Evolutionary conservation across 495 filamentous ascomycete genomes (phyloP).

Genomic region (Hypoxylon subgilvum): DNA sequence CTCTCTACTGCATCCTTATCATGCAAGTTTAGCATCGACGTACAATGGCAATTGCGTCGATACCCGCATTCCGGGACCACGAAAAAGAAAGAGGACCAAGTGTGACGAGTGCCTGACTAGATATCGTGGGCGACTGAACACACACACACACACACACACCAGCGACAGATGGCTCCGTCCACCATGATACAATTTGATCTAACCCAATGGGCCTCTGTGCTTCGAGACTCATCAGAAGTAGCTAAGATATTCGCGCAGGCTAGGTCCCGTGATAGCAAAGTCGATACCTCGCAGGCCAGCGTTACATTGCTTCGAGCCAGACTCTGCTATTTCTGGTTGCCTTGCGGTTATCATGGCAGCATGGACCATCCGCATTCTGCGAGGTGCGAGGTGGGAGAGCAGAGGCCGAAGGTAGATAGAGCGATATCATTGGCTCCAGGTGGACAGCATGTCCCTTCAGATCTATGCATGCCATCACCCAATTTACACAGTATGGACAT

Average conservation of each 20-base stretch:
- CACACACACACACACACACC: background rate
- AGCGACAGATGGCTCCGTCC: constrained; percentile 19
- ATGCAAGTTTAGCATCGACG: constrained; percentile 28
- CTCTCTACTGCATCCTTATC: constrained; percentile 23
- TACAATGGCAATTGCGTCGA: constrained; percentile 27
- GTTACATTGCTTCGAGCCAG: constrained; percentile 23
- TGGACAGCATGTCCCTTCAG: constrained; percentile 6
- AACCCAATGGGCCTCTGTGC: constrained; percentile 11
- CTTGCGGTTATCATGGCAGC: constrained; percentile 17
- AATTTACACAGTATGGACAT: constrained; percentile 23
- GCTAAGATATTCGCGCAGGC: constrained; percentile 19
- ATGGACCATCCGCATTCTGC: constrained; percentile 21
- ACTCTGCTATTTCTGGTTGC: constrained; percentile 15
- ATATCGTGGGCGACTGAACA: constrained; percentile 25
- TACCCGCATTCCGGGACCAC: constrained; percentile 26
- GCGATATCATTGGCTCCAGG: constrained; percentile 16
- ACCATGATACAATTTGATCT: constrained; percentile 23
- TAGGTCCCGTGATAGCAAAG: constrained; percentile 3
- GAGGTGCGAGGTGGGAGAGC: constrained; percentile 15
- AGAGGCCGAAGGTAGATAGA: constrained; percentile 16
- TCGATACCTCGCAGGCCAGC: constrained; percentile 11
- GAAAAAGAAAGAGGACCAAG: constrained; percentile 30
- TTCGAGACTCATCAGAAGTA: constrained; percentile 12
- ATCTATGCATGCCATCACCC: constrained; percentile 14
- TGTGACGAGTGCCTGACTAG: constrained; percentile 34